Evolutionary conservation across 2,329 filamentous ascomycete genomes (phyloP).

Genomic region (Penicillium griseofulvum): DNA sequence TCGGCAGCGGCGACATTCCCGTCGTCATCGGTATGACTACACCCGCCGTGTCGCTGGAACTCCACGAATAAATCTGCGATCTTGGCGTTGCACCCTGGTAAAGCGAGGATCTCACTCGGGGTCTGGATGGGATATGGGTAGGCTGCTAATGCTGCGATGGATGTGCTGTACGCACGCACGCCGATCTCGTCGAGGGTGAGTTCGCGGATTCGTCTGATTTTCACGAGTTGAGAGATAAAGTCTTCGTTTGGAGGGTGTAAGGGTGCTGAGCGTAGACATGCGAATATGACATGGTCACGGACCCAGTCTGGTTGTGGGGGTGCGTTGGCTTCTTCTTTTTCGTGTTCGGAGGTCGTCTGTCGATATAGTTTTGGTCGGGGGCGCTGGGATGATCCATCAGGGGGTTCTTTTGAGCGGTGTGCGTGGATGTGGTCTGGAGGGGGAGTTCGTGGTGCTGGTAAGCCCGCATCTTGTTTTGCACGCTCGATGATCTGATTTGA

Average conservation of each 20-base stretch:
- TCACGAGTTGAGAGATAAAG: conserved; percentile 72
- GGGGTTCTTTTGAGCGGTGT: conserved; percentile 25
- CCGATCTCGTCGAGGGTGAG: conserved; percentile 75
- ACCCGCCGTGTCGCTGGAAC: conserved; percentile 54
- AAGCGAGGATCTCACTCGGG: conserved; percentile 43
- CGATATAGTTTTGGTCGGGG: conserved; percentile 54
- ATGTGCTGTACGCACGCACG: conserved; percentile 80
- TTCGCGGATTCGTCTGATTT: conserved; percentile 68
- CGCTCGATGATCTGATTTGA: conserved; percentile 50
- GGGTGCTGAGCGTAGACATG: conserved; percentile 76
- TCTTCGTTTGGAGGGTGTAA: conserved; percentile 66
- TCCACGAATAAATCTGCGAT: conserved; percentile 75
- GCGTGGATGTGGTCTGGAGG: conserved; percentile 12
- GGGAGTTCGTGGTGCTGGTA: conserved; percentile 7
- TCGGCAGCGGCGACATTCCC: conserved; percentile 63
- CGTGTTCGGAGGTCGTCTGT: conserved; percentile 76
- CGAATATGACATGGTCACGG: conserved; percentile 62
- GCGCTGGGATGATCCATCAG: conserved; percentile 22
- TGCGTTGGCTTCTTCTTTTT: conserved; percentile 62
- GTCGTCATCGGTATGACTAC: conserved; percentile 37
- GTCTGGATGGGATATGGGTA: conserved; percentile 64
- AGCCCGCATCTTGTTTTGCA: conserved; percentile 50
- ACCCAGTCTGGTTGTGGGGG: conserved; percentile 71
- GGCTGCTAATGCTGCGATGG: conserved; percentile 77
- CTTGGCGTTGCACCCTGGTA: conserved; percentile 81